Evolutionary conservation across 2,329 filamentous ascomycete species (phyloP).

Genomic region (Penicillium sp.): DNA sequence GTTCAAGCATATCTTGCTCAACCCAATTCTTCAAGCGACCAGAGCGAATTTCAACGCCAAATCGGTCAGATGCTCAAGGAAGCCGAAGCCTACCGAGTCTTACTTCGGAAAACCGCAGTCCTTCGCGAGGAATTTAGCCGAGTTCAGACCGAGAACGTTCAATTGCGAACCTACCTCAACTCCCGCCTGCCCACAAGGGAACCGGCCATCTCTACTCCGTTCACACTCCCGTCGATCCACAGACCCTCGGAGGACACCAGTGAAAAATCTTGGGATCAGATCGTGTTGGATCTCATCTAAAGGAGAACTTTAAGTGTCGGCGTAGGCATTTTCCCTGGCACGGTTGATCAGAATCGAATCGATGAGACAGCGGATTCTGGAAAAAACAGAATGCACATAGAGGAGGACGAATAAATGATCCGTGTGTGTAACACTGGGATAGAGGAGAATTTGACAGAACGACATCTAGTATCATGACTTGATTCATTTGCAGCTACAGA

Average conservation of each 20-base stretch:
- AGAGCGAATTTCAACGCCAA: constrained; percentile 25
- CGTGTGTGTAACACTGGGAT: no score
- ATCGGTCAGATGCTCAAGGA: constrained; percentile 28
- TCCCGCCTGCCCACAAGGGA: constrained; percentile 16
- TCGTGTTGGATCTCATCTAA: constrained; percentile 31
- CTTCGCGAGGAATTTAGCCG: constrained; percentile 28
- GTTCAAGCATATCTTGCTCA: constrained; percentile 16
- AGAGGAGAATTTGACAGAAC: no score
- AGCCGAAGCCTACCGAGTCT: constrained; percentile 23
- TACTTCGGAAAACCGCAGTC: constrained; percentile 21
- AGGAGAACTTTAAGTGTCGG: no score
- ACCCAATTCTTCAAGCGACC: constrained; percentile 10
- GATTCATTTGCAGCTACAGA: no score
- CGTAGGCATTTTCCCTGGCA: background rate
- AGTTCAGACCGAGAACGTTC: constrained; percentile 29
- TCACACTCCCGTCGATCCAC: constrained; percentile 9
- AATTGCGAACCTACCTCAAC: constrained; percentile 24
- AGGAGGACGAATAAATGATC: no score
- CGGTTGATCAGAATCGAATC: no score
- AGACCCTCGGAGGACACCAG: constrained; percentile 16
- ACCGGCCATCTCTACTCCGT: constrained; percentile 10
- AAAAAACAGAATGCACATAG: no score
- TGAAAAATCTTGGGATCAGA: constrained; percentile 31
- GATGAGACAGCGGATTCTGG: no score
- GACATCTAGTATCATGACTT: no score